Conservation (phyloP, 225 moss, liverwort and hornwort species). For the Rhytidiadelphus loreus region DNA sequence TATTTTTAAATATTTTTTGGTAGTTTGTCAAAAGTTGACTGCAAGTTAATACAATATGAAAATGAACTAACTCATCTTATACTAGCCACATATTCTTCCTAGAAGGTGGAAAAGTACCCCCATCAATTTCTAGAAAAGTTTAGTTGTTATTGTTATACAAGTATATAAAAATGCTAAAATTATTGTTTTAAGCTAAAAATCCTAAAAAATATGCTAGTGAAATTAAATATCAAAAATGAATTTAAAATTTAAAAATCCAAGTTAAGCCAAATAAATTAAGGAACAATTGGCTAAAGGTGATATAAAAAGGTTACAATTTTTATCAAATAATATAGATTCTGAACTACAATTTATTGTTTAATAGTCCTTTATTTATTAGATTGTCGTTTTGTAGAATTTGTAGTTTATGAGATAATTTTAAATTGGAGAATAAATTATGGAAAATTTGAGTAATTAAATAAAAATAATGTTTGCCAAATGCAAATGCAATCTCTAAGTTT, state of each 20-base stretch:
- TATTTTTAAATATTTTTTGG: neutral
- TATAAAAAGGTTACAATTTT: neutral
- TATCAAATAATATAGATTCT: too few species aligned
- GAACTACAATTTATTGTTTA: neutral
- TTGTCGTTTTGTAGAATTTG: neutral
- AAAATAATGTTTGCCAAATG: neutral
- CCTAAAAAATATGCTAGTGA: too few species aligned
- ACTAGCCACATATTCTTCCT: accelerated
- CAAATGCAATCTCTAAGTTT: neutral
- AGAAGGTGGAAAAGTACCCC: accelerated
- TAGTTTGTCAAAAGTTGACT: neutral
- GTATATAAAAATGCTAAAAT: too few species aligned
- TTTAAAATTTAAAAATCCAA: neutral
- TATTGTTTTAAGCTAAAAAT: neutral
- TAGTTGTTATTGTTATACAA: accelerated
- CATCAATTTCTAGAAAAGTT: neutral
- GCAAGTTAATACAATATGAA: neutral
- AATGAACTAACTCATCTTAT: neutral
- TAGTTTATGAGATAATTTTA: neutral
- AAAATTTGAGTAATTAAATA: neutral
- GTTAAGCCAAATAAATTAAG: neutral
- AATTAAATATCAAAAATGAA: neutral
- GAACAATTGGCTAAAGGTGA: accelerated
- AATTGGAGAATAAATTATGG: neutral
- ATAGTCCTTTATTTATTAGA: neutral